Percentiles rank a stretch among this genome's conserved stretches.
phyloP scores from a whole-genome alignment of 148 eudicot genomes.

The Vaccinium vitisidaea region DNA sequence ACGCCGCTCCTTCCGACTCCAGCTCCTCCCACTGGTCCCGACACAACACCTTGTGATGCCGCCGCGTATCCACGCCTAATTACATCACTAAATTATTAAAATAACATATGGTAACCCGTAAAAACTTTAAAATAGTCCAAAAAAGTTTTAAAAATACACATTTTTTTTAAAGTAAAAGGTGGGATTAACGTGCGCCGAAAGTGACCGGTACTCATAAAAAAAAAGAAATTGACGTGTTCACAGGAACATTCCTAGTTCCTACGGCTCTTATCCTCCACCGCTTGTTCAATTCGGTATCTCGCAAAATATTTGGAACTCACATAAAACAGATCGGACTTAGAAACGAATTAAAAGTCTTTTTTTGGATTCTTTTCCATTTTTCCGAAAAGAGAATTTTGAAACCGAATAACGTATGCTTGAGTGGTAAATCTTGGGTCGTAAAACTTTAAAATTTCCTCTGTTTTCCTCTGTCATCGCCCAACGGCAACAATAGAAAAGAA shows the following conservation, averaged over 20 bases:
- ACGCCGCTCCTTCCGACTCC: background rate
- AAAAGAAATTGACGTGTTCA: background rate
- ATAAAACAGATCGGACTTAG: background rate
- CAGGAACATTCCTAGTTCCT: background rate
- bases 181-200: constrained; percentile 9
- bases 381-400: background rate
- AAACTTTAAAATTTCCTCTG: background rate
- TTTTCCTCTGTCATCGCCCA: background rate
- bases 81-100: too few relatives aligned
- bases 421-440: background rate
- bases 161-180: background rate
- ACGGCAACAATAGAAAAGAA: background rate
- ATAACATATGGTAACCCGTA: background rate
- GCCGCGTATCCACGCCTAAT: constrained; percentile 53
- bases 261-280: constrained; percentile 6
- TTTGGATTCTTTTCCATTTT: background rate
- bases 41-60: constrained; percentile 26
- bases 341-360: background rate
- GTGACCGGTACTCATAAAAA: background rate
- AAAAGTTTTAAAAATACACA: background rate
- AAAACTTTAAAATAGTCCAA: background rate
- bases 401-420: background rate
- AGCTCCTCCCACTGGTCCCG: background rate
- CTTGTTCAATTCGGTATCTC: background rate
- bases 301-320: background rate